phyloP scores from a whole-genome alignment of 2,329 filamentous ascomycete genomes.

The Alternaria alternata region DNA sequence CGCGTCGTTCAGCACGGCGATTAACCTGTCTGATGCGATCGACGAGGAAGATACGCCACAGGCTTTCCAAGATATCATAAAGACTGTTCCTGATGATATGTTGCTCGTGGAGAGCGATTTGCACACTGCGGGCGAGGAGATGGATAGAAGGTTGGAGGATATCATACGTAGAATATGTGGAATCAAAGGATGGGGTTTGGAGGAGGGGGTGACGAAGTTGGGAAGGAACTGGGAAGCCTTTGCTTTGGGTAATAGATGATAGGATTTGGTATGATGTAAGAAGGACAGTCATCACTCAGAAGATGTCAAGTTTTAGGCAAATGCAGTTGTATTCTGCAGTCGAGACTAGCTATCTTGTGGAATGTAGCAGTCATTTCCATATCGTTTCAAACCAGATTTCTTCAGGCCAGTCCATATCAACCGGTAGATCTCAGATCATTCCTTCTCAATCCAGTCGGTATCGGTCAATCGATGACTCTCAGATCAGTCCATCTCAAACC shows the following conservation, averaged over 20 bases:
- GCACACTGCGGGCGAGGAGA: slow-evolving; percentile 78
- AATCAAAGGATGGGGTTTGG: slow-evolving; percentile 78
- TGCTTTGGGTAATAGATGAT: slow-evolving; percentile 65
- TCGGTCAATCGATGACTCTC: neutral
- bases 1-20: slow-evolving; percentile 85
- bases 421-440: neutral
- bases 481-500: neutral
- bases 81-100: slow-evolving; percentile 76
- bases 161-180: slow-evolving; percentile 79
- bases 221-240: slow-evolving; percentile 81
- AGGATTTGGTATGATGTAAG: neutral
- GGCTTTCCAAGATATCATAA: slow-evolving; percentile 72
- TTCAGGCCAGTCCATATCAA: neutral
- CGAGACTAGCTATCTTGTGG: neutral
- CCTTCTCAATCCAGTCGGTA: neutral
- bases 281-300: neutral
- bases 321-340: neutral
- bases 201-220: slow-evolving; percentile 73
- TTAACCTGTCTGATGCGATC: slow-evolving; percentile 72
- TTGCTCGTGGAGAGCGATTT: slow-evolving; percentile 91
- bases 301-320: neutral
- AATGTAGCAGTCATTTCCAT: neutral
- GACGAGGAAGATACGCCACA: slow-evolving; percentile 55
- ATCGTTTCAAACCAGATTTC: neutral
- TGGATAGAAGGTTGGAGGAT: slow-evolving; percentile 80